Evolutionary conservation across 2,329 filamentous ascomycete genomes (phyloP), one percentile per base, ranked within the genome.

Genomic region (Exophiala spinifera): DNA sequence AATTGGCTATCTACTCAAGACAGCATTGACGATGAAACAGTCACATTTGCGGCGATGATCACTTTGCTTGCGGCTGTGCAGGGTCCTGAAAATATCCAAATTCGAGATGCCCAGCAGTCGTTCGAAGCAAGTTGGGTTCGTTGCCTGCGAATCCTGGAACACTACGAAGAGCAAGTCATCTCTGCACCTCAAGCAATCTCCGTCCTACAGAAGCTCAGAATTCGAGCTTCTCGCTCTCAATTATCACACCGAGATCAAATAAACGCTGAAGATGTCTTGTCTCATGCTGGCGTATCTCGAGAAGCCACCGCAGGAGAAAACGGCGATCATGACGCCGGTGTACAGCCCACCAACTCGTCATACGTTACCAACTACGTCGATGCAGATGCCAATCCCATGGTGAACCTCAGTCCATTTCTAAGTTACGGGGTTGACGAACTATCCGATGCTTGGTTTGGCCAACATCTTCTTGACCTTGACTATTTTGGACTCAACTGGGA

Each of bases 91-190:
- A n/a, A 39, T 19, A 39, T 39, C 4, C 14, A 39, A 15, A 23
- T 45, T 5, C 25, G 34, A 15, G 39, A 45, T 39, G 25, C 31
- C 20, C 40, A 45, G 23, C 25, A 34, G 19, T 51, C 39, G 3
- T 51, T 51, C 19, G 49, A 51, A 19, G 45, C 25, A 14, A 45
- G 37, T 46, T 51, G 49, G 49, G 19, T 36, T 17, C 49, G 42
- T 15, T 45, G 39, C 20, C 40, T 51, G 8, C 25, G 19, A 23
- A 51, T 51, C 28, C 25, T 51, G 49, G 21, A 51, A 19, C 49
- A 51, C 21, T 51, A 51, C n/a, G 45, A 51, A 25, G 31, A 51
- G 25, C 49, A 51, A 33, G 46, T 51, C 19, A 25, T 45, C n/a
- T 51, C 49, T 13, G 49, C 49, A n/a, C 49, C 49, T 13, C 37